These are phyloP conservation scores for Hypoxylon trugodes DNA, from an alignment of 495 filamentous ascomycete genomes.

Conservation along the genomic window DNA sequence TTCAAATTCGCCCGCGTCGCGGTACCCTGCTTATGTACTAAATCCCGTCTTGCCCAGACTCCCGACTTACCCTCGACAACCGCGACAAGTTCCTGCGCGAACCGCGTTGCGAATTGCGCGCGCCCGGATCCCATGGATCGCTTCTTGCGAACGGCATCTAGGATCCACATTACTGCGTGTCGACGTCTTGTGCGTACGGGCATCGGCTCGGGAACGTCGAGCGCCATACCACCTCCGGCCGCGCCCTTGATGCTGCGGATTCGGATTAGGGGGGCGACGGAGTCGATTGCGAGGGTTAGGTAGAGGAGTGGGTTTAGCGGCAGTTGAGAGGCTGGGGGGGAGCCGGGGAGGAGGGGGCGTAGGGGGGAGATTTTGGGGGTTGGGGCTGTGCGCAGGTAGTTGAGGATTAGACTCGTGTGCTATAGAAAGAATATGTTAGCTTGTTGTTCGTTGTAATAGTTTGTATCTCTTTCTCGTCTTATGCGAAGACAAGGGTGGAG, in stretches of 20 bases:
- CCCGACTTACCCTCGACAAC: constrained; percentile 85
- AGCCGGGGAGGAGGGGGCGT: constrained; percentile 74
- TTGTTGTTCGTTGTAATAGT: background rate
- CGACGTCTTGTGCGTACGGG: constrained; percentile 76
- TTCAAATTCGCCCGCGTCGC: constrained; percentile 75
- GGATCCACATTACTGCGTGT: constrained; percentile 84
- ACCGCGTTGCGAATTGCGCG: constrained; percentile 72
- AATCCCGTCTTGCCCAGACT: constrained; percentile 81
- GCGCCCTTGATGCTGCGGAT: constrained; percentile 78
- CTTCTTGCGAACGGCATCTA: constrained; percentile 79
- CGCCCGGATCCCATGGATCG: constrained; percentile 68
- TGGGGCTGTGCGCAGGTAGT: constrained; percentile 83
- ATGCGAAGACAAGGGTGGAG: background rate
- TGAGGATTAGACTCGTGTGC: constrained; percentile 87
- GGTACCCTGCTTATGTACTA: constrained; percentile 78
- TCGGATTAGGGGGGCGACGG: constrained; percentile 87
- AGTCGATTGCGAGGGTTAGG: constrained; percentile 90
- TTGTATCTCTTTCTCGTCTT: background rate
- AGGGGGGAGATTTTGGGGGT: constrained; percentile 73
- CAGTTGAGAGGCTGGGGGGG: constrained; percentile 75
- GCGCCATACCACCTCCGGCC: constrained; percentile 82
- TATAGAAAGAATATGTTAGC: constrained; percentile 47
- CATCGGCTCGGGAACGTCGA: constrained; percentile 85
- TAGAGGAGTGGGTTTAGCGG: constrained; percentile 80
- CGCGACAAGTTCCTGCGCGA: constrained; percentile 86